Evolutionary conservation across 2,329 filamentous ascomycete species (phyloP).

Genomic region (Colletotrichum phormii): DNA sequence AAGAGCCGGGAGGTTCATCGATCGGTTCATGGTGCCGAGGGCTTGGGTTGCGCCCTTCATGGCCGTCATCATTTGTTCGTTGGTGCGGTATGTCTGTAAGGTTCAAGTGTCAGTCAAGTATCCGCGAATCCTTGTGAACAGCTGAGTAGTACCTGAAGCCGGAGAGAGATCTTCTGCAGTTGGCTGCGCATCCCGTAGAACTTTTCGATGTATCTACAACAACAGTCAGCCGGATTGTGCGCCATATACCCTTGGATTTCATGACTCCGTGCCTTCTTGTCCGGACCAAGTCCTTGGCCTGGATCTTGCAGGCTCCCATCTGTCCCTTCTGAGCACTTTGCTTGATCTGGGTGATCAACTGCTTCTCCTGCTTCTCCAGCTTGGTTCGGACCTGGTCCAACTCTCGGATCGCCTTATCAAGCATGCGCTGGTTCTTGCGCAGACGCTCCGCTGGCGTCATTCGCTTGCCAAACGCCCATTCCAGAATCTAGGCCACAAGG

Average conservation of each 20-base stretch:
- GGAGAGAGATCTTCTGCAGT: conserved; percentile 92
- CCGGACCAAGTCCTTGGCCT: conserved; percentile 95
- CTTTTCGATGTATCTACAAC: conserved; percentile 87
- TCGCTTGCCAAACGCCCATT: conserved; percentile 99
- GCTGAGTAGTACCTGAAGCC: conserved; percentile 78
- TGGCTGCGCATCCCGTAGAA: conserved; percentile 99
- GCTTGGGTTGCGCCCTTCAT: conserved; percentile 98
- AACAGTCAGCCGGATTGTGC: neutral
- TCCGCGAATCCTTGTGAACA: neutral
- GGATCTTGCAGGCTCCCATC: conserved; percentile 98
- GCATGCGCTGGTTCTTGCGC: conserved; percentile 93
- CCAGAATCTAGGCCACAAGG: conserved; percentile 78
- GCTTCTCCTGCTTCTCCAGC: conserved; percentile 98
- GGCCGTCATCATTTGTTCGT: conserved; percentile 99
- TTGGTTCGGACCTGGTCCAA: conserved; percentile 95
- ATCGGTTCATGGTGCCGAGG: conserved; percentile 95
- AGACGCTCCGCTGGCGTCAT: conserved; percentile 95
- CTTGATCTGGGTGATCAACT: conserved; percentile 94
- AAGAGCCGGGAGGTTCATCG: conserved; percentile 95
- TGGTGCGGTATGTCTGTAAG: conserved; percentile 89
- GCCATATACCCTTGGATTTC: neutral
- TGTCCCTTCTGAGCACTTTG: conserved; percentile 98
- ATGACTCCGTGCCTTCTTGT: conserved; percentile 74
- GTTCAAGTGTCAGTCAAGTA: conserved; percentile 6
- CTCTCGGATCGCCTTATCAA: conserved; percentile 97